A percentile compares a stretch with the other conserved stretches of the same genome.
These are phyloP conservation scores for Podila clonocystis DNA, from an alignment of 192 early-diverging fungal genomes.

Conservation along the genomic window DNA sequence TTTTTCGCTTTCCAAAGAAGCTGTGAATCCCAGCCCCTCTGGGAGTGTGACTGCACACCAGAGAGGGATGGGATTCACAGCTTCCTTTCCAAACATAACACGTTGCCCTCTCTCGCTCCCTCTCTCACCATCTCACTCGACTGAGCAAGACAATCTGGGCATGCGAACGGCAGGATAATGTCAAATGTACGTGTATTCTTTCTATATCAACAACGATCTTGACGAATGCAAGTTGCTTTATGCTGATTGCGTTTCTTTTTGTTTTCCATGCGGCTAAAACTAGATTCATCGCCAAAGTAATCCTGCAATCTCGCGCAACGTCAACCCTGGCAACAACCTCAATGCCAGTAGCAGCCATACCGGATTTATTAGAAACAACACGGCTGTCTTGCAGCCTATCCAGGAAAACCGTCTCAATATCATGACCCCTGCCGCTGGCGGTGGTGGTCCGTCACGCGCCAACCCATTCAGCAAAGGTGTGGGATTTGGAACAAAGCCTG, in stretches of 20 bases:
- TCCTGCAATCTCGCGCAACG: not conserved
- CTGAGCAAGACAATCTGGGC: not conserved
- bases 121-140: not conserved
- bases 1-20: not conserved
- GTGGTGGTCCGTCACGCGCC: not conserved
- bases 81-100: not conserved
- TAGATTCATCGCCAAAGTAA: too few relatives aligned
- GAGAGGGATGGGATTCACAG: too few relatives aligned
- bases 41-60: too few relatives aligned
- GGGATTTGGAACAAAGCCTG: not conserved
- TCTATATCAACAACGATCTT: not conserved
- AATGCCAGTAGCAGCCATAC: not conserved
- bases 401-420: not conserved
- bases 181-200: not conserved
- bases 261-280: not conserved
- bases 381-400: not conserved
- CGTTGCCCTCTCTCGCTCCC: too few relatives aligned
- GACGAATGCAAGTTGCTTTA: not conserved
- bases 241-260: not conserved
- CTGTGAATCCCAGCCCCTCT: too few relatives aligned
- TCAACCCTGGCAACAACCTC: not conserved
- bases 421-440: not conserved
- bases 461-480: constrained; percentile 1
- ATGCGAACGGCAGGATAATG: not conserved
- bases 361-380: not conserved